Evolutionary conservation across 371 early-diverging fungal genomes (phyloP).

Genomic region (Actinomortierella ambigua): DNA sequence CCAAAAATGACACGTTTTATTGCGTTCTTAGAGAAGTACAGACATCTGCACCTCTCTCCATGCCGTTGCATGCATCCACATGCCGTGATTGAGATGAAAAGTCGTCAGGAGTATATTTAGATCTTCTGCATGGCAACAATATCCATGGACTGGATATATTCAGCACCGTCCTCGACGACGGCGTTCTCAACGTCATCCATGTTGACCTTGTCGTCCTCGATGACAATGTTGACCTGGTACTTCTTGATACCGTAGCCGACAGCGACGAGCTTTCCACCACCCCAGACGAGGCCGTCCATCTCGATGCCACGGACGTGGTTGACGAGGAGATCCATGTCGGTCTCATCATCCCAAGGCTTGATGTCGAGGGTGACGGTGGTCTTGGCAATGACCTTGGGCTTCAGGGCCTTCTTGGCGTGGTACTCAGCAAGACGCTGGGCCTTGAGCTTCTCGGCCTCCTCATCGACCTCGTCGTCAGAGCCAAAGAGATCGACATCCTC

Average conservation of each 20-base stretch:
- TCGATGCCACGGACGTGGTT: slow-evolving; percentile 70
- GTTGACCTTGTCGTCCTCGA: slow-evolving; percentile 91
- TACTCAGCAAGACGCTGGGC: slow-evolving; percentile 91
- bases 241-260: slow-evolving; percentile 95
- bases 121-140: slow-evolving; percentile 93
- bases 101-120: slow-evolving; percentile 55
- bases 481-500: slow-evolving; percentile 96
- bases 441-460: slow-evolving; percentile 88
- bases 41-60: too few relatives aligned
- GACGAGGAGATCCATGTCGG: slow-evolving; percentile 83
- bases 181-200: slow-evolving; percentile 83
- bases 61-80: too few relatives aligned
- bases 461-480: slow-evolving; percentile 93
- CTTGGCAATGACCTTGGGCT: slow-evolving; percentile 93
- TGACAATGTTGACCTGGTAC: slow-evolving; percentile 92
- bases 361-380: slow-evolving; percentile 91
- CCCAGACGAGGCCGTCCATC: slow-evolving; percentile 95
- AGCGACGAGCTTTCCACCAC: slow-evolving; percentile 75
- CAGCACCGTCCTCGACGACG: slow-evolving; percentile 76
- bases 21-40: too few relatives aligned
- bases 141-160: slow-evolving; percentile 94
- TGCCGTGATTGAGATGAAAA: too few relatives aligned
- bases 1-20: too few relatives aligned
- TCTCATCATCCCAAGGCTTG: slow-evolving; percentile 99
- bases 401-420: slow-evolving; percentile 90